phyloP scores from a whole-genome alignment of 179 eudicot species.

The Silene coronaria region DNA sequence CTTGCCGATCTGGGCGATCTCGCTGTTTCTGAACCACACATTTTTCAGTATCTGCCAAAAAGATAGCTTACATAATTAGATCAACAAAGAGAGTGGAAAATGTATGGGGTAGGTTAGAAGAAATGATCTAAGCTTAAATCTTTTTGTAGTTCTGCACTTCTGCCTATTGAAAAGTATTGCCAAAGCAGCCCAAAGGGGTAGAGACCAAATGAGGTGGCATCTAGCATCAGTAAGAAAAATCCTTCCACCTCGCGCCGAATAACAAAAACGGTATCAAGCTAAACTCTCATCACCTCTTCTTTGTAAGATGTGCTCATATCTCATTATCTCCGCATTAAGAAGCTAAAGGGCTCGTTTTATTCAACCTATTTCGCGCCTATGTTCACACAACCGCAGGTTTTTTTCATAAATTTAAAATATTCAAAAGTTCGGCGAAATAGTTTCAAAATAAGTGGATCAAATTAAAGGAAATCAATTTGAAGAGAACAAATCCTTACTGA shows the following conservation, averaged over 20 bases:
- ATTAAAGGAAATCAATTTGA: not conserved
- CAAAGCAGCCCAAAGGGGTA: not conserved
- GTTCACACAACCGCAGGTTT: not conserved
- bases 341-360: not conserved
- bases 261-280: not conserved
- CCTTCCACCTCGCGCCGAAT: not conserved
- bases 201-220: not conserved
- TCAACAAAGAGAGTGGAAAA: not conserved
- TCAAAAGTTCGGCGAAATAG: too few species aligned
- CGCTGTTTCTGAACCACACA: slow-evolving; percentile 4
- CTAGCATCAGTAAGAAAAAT: not conserved
- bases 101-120: not conserved
- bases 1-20: slow-evolving; percentile 1
- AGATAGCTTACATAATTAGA: not conserved
- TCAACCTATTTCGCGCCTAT: not conserved
- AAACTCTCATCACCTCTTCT: not conserved
- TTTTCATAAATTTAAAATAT: not conserved
- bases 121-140: not conserved
- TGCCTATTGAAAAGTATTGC: not conserved
- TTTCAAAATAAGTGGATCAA: too few species aligned
- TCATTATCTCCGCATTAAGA: too few species aligned
- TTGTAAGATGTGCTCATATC: too few species aligned
- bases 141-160: not conserved
- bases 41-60: slow-evolving; percentile 20
- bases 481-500: not conserved